These are phyloP conservation scores for Marasmius oreades DNA, from an alignment of 1,284 basidiomycete genomes.

Conservation along the genomic window DNA sequence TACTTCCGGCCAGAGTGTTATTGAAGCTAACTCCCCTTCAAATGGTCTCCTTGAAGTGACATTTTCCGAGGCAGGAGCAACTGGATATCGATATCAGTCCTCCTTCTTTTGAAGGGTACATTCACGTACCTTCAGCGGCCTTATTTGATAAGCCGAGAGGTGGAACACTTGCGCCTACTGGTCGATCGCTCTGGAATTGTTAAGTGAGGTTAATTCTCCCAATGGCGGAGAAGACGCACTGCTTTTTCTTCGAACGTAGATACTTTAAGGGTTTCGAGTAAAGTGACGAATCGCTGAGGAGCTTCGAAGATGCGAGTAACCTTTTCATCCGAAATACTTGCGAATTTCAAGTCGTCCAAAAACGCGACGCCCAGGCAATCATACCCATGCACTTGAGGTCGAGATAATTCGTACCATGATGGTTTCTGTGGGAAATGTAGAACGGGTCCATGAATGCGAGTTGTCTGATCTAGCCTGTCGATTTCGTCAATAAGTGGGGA, in stretches of 20 bases:
- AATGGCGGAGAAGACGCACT: constrained; percentile 33
- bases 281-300: constrained; percentile 71
- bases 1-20: constrained; percentile 94
- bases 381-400: constrained; percentile 95
- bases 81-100: not conserved
- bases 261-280: constrained; percentile 48
- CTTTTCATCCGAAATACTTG: constrained; percentile 91
- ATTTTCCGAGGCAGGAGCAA: constrained; percentile 12
- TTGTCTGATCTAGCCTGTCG: constrained; percentile 81
- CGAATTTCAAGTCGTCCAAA: constrained; percentile 73
- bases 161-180: constrained; percentile 33
- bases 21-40: constrained; percentile 78
- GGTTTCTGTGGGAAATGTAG: constrained; percentile 21
- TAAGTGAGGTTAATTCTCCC: not conserved
- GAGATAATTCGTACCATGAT: constrained; percentile 85
- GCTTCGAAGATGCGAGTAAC: constrained; percentile 90
- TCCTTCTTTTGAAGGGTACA: not conserved
- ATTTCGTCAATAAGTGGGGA: not conserved
- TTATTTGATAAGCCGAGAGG: constrained; percentile 41
- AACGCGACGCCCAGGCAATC: constrained; percentile 83
- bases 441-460: constrained; percentile 73
- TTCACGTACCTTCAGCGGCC: constrained; percentile 45
- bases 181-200: constrained; percentile 27
- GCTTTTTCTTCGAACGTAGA: constrained; percentile 37
- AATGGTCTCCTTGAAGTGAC: constrained; percentile 60